phyloP scores from a whole-genome alignment of 441 rosid genomes.

The Populus hybrid region DNA sequence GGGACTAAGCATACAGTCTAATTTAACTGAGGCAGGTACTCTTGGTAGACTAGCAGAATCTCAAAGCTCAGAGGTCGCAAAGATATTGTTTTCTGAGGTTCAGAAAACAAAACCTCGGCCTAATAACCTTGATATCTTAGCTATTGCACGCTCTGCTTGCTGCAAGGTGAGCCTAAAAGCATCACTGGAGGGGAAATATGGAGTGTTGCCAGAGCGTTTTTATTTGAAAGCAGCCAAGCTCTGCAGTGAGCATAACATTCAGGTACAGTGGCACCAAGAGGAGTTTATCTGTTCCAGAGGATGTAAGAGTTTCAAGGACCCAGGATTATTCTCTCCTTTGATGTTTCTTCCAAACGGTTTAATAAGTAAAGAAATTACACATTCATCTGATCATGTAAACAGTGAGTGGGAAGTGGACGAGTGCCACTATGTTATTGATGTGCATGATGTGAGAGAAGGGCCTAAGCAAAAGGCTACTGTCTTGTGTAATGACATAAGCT shows the following conservation, averaged over 20 bases:
- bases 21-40: conserved; percentile 30
- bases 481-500: conserved; percentile 84
- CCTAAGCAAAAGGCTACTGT: conserved; percentile 43
- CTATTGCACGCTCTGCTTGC: conserved; percentile 83
- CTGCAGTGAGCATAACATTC: conserved; percentile 86
- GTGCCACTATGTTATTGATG: conserved; percentile 73
- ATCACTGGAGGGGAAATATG: conserved; percentile 70
- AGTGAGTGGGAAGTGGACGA: conserved; percentile 76
- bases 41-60: conserved; percentile 59
- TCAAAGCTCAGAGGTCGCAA: conserved; percentile 72
- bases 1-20: conserved; percentile 37
- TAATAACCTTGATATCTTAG: conserved; percentile 72
- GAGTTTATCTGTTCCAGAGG: conserved; percentile 82
- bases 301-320: conserved; percentile 59
- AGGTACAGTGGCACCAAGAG: conserved; percentile 83
- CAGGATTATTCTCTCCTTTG: conserved; percentile 35
- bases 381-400: conserved; percentile 29
- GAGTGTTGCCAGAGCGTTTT: conserved; percentile 67
- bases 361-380: conserved; percentile 22
- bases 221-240: conserved; percentile 95
- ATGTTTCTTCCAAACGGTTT: conserved; percentile 41
- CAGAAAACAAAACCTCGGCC: conserved; percentile 90
- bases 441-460: conserved; percentile 50
- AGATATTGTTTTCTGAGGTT: conserved; percentile 61
- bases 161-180: conserved; percentile 82